Conservation (phyloP, 2,329 filamentous ascomycete genomes). For the Emmonsia crescens region DNA sequence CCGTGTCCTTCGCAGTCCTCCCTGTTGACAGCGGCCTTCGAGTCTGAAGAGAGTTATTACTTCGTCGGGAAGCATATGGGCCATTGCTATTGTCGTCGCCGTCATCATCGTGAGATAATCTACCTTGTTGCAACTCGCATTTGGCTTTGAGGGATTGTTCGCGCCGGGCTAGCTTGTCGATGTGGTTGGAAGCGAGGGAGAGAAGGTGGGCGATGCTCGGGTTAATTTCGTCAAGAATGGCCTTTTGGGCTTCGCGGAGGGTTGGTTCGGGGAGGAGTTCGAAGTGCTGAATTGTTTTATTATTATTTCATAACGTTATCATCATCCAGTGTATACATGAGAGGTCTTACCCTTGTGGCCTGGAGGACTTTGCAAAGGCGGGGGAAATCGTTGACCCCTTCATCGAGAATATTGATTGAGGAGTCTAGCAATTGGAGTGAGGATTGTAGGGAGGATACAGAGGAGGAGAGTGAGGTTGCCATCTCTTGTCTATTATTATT, state of each 20-base stretch:
- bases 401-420: conserved; percentile 51
- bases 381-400: conserved; percentile 53
- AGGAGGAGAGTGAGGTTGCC: conserved; percentile 44
- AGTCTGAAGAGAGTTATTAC: neutral
- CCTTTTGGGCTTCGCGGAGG: conserved; percentile 68
- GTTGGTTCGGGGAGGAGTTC: conserved; percentile 81
- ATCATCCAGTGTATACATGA: neutral
- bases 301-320: neutral
- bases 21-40: conserved; percentile 10
- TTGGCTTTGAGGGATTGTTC: conserved; percentile 76
- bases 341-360: conserved; percentile 43
- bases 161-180: conserved; percentile 70
- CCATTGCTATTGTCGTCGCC: conserved; percentile 15
- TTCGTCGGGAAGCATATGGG: conserved; percentile 14
- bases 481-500: conserved; percentile 17
- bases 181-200: conserved; percentile 67
- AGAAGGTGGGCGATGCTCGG: conserved; percentile 73
- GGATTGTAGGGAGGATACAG: conserved; percentile 49
- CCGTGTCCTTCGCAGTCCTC: conserved; percentile 17
- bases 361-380: conserved; percentile 52
- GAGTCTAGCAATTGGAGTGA: conserved; percentile 53
- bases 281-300: conserved; percentile 59
- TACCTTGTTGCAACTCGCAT: conserved; percentile 70
- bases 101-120: conserved; percentile 36
- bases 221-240: conserved; percentile 79